phyloP scores from a whole-genome alignment of 192 early-diverging fungal species.

The Backusella morwellensis region DNA sequence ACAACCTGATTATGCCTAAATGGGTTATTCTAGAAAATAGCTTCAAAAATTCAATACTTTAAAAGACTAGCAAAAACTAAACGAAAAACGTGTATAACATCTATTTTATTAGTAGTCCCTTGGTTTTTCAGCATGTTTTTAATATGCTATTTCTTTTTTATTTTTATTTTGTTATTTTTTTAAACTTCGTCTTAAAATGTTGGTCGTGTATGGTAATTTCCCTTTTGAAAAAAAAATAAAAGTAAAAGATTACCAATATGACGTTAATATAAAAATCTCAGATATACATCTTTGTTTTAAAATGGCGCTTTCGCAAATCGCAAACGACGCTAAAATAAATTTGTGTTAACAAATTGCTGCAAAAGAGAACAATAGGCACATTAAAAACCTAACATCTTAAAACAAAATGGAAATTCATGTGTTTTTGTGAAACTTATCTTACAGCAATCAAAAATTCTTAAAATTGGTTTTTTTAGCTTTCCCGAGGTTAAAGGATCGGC shows the following conservation, averaged over 20 bases:
- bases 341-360: background rate
- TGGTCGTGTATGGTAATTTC: background rate
- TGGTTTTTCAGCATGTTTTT: background rate
- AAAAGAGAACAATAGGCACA: background rate
- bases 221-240: background rate
- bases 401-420: background rate
- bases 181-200: background rate
- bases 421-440: background rate
- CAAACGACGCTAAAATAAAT: background rate
- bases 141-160: background rate
- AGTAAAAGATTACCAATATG: background rate
- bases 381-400: background rate
- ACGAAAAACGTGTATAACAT: background rate
- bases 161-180: background rate
- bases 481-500: background rate
- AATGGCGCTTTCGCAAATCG: background rate
- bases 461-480: background rate
- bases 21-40: conserved; percentile 1
- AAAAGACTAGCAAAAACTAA: background rate
- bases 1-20: background rate
- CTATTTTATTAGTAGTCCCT: background rate
- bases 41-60: background rate
- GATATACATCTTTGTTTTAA: background rate
- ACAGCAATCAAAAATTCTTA: background rate
- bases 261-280: background rate